phyloP scores from a whole-genome alignment of 345 rosid species.

The Salix koriyanagi region DNA sequence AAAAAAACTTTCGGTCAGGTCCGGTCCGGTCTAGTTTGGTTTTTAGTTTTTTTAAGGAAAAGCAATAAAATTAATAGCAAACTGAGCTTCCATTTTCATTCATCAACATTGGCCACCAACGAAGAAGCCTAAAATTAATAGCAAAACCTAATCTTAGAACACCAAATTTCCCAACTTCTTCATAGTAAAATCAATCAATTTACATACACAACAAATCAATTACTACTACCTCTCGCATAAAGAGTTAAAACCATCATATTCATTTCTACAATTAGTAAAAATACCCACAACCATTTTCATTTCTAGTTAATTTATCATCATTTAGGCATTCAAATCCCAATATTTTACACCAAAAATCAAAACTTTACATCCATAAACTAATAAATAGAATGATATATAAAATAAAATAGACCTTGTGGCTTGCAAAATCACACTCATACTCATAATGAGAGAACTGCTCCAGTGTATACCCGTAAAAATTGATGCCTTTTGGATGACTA shows the following conservation, averaged over 20 bases:
- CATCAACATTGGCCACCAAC: constrained; percentile 84
- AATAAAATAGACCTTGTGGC: constrained; percentile 44
- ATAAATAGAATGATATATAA: background rate
- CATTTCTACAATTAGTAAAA: too few relatives aligned
- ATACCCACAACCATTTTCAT: background rate
- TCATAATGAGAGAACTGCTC: constrained; percentile 95
- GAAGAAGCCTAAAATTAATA: constrained; percentile 69
- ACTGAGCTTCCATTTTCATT: constrained; percentile 96
- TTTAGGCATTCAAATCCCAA: background rate
- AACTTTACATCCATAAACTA: background rate
- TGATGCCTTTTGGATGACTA: constrained; percentile 30
- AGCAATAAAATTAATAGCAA: constrained; percentile 30
- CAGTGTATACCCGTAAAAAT: constrained; percentile 45
- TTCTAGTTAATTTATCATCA: background rate
- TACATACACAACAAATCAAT: background rate
- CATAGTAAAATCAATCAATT: background rate
- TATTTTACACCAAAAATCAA: background rate
- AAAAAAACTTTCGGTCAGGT: too few relatives aligned
- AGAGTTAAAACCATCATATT: background rate
- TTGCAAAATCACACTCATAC: constrained; percentile 78
- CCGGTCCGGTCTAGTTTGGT: too few relatives aligned
- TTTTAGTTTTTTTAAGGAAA: too few relatives aligned
- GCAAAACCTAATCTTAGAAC: background rate
- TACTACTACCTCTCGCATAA: background rate
- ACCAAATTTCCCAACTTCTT: background rate